Evolutionary conservation across 2,329 filamentous ascomycete genomes (phyloP).

Genomic region (Sphaerulina musiva): DNA sequence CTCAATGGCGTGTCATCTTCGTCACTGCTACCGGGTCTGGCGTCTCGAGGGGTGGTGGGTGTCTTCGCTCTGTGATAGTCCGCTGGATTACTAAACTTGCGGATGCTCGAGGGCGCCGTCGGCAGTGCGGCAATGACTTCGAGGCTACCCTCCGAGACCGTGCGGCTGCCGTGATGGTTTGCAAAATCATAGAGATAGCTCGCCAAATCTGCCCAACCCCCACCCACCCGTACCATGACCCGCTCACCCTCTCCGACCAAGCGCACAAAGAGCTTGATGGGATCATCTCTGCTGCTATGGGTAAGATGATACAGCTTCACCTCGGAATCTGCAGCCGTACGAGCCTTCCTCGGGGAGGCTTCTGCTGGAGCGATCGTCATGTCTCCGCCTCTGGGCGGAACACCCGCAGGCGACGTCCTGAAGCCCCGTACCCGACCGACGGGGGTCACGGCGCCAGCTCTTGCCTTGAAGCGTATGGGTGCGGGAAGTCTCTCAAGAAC

Average conservation of each 20-base stretch:
- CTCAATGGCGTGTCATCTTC: constrained; percentile 10
- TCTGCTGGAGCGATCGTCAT: constrained; percentile 36
- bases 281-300: constrained; percentile 72
- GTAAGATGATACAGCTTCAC: constrained; percentile 91
- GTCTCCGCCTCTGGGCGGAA: constrained; percentile 10
- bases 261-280: constrained; percentile 90
- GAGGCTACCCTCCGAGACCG: constrained; percentile 49
- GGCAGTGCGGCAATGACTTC: constrained; percentile 46
- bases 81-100: constrained; percentile 27
- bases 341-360: constrained; percentile 25
- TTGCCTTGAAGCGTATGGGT: constrained; percentile 65
- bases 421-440: constrained; percentile 17
- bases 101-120: constrained; percentile 19
- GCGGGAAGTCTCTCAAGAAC: constrained; percentile 41
- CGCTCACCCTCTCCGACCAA: constrained; percentile 88
- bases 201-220: constrained; percentile 94
- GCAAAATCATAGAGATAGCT: constrained; percentile 94
- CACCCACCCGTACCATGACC: constrained; percentile 95
- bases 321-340: constrained; percentile 43
- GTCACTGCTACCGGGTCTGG: constrained; percentile 16
- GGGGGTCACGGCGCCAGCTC: constrained; percentile 40
- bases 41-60: constrained; percentile 7
- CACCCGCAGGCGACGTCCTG: constrained; percentile 12
- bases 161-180: constrained; percentile 75
- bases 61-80: constrained; percentile 18